phyloP scores from a whole-genome alignment of 257 asterid species.

The Solanum okadae region DNA sequence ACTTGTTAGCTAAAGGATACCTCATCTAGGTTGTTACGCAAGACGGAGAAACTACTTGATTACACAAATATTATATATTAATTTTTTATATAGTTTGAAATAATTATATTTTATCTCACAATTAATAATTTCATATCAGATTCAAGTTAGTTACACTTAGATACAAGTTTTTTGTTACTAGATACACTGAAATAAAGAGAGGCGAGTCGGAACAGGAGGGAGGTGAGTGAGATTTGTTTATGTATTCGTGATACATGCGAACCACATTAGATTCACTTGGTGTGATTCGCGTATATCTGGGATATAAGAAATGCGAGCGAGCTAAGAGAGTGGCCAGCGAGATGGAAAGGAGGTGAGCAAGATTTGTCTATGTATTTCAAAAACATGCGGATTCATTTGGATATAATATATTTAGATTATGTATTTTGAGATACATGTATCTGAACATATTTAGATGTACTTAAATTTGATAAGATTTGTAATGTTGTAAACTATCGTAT shows the following conservation, averaged over 20 bases:
- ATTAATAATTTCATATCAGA: no score
- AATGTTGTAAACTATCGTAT: background rate
- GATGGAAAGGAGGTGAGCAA: no score
- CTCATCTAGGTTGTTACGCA: background rate
- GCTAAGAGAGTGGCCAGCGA: background rate
- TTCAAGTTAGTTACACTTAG: no score
- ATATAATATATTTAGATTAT: no score
- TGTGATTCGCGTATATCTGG: background rate
- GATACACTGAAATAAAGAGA: background rate
- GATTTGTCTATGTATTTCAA: background rate
- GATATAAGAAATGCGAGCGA: no score
- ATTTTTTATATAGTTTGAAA: background rate
- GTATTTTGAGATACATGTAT: background rate
- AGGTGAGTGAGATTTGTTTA: background rate
- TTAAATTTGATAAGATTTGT: no score
- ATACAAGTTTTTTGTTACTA: background rate
- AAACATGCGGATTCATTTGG: background rate
- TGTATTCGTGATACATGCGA: background rate
- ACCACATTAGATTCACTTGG: background rate
- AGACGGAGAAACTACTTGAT: background rate
- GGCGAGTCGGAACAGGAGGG: background rate
- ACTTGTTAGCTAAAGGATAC: background rate
- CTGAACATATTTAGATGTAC: background rate
- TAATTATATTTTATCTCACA: background rate
- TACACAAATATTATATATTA: background rate